Conservation (phyloP, 2,329 filamentous ascomycete genomes). For the Geoglossum cookeanum region DNA sequence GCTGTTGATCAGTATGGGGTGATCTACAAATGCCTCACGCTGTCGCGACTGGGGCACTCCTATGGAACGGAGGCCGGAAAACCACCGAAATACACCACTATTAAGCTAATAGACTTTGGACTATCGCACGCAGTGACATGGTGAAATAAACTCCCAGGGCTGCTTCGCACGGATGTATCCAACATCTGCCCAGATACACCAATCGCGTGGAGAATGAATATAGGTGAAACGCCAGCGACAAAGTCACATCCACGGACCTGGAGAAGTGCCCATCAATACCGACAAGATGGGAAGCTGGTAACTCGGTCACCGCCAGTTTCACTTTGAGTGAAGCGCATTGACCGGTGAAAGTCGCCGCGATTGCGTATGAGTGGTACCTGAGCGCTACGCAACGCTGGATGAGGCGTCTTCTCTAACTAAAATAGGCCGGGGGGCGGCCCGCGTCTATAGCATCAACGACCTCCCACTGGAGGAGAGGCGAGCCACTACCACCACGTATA, state of each 20-base stretch:
- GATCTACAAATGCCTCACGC: no score
- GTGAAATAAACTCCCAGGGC: background rate
- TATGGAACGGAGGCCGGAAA: no score
- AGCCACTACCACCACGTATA: no score
- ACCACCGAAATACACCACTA: no score
- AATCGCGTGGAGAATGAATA: background rate
- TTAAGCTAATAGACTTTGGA: no score
- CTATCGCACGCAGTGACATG: background rate
- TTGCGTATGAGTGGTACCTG: background rate
- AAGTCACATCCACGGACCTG: background rate
- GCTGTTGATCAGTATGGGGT: no score
- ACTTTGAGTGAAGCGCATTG: background rate
- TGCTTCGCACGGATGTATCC: background rate
- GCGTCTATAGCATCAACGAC: no score
- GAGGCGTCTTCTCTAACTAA: no score
- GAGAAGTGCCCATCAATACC: conserved; percentile 32
- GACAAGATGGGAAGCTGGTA: conserved; percentile 37
- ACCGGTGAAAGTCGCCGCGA: conserved; percentile 15
- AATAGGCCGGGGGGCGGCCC: no score
- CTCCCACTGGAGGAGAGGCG: no score
- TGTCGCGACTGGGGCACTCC: no score
- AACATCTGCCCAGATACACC: background rate
- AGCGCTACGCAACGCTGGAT: no score
- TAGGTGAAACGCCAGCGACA: background rate
- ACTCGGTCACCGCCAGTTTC: conserved; percentile 10